These are phyloP conservation scores for Musa balbisiana DNA, from an alignment of 202 grass and related monocot genomes.

Conservation along the genomic window DNA sequence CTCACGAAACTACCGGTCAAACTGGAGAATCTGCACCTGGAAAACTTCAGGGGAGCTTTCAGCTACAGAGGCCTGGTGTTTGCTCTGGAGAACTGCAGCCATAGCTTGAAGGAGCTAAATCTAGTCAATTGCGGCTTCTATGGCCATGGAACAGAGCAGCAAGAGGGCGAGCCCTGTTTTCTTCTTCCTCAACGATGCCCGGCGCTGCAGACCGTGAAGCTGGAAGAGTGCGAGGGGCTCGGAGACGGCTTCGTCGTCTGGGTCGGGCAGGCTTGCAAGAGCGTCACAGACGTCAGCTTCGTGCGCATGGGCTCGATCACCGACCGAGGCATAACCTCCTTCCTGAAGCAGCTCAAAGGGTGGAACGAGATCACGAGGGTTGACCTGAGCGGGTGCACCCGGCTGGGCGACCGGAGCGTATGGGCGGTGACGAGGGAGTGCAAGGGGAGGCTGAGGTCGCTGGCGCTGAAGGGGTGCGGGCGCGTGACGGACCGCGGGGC, in stretches of 20 bases:
- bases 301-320: slow-evolving; percentile 3
- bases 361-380: not conserved
- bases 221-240: not conserved
- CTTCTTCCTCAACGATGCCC: not conserved
- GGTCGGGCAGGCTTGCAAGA: slow-evolving; percentile 1
- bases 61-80: not conserved
- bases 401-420: not conserved
- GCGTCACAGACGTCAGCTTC: not conserved
- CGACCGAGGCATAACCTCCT: not conserved
- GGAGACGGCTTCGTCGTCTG: not conserved
- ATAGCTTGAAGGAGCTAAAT: not conserved
- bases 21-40: not conserved
- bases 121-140: not conserved
- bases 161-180: not conserved
- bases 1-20: not conserved
- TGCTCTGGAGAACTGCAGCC: not conserved
- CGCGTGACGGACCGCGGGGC: slow-evolving; percentile 5
- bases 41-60: not conserved
- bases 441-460: too few relatives aligned
- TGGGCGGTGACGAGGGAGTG: not conserved
- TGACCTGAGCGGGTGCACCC: not conserved
- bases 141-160: not conserved
- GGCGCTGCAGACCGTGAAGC: not conserved
- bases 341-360: not conserved
- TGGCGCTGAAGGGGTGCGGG: not conserved